Percentiles rank a stretch among this genome's conserved stretches.
phyloP scores from a whole-genome alignment of 2,329 filamentous ascomycete species.

The Ceratocystis destructans region DNA sequence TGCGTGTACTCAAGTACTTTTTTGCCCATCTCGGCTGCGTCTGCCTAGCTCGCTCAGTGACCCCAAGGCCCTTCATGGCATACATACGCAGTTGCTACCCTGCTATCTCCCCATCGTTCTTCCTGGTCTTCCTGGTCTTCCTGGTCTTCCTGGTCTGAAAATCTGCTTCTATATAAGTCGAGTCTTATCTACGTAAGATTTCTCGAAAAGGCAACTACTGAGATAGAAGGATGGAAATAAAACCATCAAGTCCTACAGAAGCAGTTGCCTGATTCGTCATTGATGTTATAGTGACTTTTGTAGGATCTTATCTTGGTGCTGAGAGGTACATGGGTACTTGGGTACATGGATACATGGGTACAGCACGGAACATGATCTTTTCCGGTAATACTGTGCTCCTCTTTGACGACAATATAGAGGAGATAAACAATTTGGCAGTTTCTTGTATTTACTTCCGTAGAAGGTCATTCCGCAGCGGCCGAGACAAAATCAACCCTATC shows the following conservation, averaged over 20 bases:
- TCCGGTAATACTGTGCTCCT: too few species aligned
- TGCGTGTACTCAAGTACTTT: neutral
- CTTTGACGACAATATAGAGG: neutral
- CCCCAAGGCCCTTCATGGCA: neutral
- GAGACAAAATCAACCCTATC: slow-evolving; percentile 7
- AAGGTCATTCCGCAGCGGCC: neutral
- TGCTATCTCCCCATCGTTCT: neutral
- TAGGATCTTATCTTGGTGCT: neutral
- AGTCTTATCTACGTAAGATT: neutral
- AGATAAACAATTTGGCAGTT: too few species aligned
- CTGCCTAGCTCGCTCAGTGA: neutral
- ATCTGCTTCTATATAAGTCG: neutral
- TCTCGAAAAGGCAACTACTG: neutral
- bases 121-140: too few species aligned
- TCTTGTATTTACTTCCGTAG: too few species aligned
- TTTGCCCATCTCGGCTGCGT: neutral
- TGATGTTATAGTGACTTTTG: neutral
- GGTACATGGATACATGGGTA: neutral
- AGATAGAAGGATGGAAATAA: slow-evolving; percentile 1
- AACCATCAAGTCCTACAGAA: too few species aligned
- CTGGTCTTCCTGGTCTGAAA: neutral
- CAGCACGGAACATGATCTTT: too few species aligned
- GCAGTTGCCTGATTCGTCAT: neutral
- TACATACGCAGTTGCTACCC: neutral
- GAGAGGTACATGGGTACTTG: neutral